Conservation (phyloP, 2,329 filamentous ascomycete genomes). For the Macroventuria anomochaeta region DNA sequence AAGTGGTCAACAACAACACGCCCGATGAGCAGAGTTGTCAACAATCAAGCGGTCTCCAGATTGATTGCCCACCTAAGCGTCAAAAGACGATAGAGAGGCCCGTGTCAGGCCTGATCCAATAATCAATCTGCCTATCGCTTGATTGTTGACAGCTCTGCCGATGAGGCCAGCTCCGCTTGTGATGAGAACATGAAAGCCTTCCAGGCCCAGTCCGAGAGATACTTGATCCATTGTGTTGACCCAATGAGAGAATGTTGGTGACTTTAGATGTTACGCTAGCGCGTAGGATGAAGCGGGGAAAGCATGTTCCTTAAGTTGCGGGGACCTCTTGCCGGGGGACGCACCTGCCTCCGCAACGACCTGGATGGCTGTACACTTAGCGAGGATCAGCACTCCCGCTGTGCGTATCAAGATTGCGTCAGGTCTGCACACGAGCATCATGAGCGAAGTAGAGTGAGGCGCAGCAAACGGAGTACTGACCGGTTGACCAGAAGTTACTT, state of each 20-base stretch:
- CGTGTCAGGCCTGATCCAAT: too few species aligned
- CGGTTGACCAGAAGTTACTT: background rate
- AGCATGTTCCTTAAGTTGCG: conserved; percentile 7
- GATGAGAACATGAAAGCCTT: conserved; percentile 49
- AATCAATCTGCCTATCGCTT: too few species aligned
- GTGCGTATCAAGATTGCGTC: background rate
- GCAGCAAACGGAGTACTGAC: background rate
- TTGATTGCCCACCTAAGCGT: too few species aligned
- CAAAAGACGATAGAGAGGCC: too few species aligned
- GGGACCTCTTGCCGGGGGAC: conserved; percentile 1
- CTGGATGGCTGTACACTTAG: background rate
- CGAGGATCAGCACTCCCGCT: conserved; percentile 4
- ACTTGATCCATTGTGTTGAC: conserved; percentile 8
- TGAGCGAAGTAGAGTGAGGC: background rate
- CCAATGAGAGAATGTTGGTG: background rate
- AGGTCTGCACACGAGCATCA: background rate
- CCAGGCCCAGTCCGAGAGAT: conserved; percentile 45
- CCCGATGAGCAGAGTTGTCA: too few species aligned
- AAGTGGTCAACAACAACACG: conserved; percentile 50
- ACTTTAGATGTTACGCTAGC: conserved; percentile 1
- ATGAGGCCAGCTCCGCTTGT: conserved; percentile 53
- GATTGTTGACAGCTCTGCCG: too few species aligned
- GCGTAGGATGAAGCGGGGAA: conserved; percentile 9
- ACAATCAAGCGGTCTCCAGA: too few species aligned
- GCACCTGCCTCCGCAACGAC: conserved; percentile 1